Percentiles rank a stretch among this genome's conserved stretches.
Conservation (phyloP, 2,329 filamentous ascomycete genomes). For the Beauveria sp. region DNA sequence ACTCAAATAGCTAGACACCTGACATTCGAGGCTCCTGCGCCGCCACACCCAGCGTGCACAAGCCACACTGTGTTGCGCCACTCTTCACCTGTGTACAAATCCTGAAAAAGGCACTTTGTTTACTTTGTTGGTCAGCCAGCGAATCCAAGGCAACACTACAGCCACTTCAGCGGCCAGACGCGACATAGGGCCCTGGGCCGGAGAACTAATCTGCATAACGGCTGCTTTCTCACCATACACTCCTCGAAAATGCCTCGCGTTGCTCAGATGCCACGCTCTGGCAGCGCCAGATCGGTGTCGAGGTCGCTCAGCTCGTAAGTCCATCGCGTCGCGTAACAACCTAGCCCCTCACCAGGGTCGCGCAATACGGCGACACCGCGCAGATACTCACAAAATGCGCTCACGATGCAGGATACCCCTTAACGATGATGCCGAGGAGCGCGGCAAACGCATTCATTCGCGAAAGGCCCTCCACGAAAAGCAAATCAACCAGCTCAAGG, state of each 20-base stretch:
- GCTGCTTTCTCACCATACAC: background rate
- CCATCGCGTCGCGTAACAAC: conserved; percentile 13
- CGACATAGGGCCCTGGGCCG: conserved; percentile 4
- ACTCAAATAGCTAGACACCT: background rate
- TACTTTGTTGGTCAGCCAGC: conserved; percentile 10
- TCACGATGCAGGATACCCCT: conserved; percentile 65
- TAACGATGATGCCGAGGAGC: conserved; percentile 92
- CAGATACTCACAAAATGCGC: background rate
- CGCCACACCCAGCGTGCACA: background rate
- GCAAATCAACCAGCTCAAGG: conserved; percentile 85
- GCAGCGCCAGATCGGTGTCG: conserved; percentile 36
- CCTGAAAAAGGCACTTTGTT: conserved; percentile 11
- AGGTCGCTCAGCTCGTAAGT: conserved; percentile 25
- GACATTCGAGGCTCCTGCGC: background rate
- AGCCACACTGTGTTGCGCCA: conserved; percentile 6
- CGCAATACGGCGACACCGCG: background rate
- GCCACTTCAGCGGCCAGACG: conserved; percentile 4
- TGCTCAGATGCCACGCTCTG: conserved; percentile 45
- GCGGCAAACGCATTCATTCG: conserved; percentile 77
- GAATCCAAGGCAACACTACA: conserved; percentile 4
- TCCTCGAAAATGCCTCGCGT: conserved; percentile 48
- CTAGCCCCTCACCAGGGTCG: conserved; percentile 12
- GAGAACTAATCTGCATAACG: background rate
- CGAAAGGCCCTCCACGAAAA: conserved; percentile 82
- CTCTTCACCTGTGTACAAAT: background rate